Evolutionary conservation across 1,284 basidiomycete species (phyloP), one percentile per base, ranked within the genome.

Genomic region (Acaromyces ingoldii): DNA sequence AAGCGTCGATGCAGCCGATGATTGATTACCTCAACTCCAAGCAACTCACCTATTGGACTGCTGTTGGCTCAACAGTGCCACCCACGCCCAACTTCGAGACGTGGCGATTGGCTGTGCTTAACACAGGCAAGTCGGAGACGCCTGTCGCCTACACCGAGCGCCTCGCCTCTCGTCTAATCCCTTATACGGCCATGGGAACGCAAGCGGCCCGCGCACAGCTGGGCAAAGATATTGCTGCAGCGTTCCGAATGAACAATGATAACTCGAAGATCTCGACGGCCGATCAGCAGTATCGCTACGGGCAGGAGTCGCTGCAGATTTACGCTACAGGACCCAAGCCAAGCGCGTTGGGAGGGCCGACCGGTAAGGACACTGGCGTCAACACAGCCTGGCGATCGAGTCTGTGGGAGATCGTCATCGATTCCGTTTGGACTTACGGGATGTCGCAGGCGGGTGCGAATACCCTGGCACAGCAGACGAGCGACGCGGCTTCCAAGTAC

Each of bases 311-410:
- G 29, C 28, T 56, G 4, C 51, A 53, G 26, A 48, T 56, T 15
- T 56, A 53, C 33, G 22, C 49, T 5, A 56, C 54, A 4, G 51
- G 51, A 15, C 52, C 54, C 13, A 9, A 21, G 3, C 54, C 54
- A 5, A 21, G 47, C 21, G 51, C 29, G 1, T 22, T 52, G 19
- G 54, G 52, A 1, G 39, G 54, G 6, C 51, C 41, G 28, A 41
- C 4, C n/a, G 54, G 54, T 24, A 13, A 4, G 2, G 38, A 42
- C 15, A 56, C 52, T 1, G 52, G 43, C 25, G 43, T 55, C 7
- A 57, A 57, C 41, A 40, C 55, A 4, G 55, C 55, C 6, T 57
- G 55, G 55, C 28, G 53, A 10, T 25, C 30, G 37, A 31, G 19
- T 17, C 22, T 55, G 5, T 57, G 53, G 53, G 44, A 55, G 34